Evolutionary conservation across 352 stramenopile species (phyloP).

Genomic region (Saprolegnia diclina): DNA sequence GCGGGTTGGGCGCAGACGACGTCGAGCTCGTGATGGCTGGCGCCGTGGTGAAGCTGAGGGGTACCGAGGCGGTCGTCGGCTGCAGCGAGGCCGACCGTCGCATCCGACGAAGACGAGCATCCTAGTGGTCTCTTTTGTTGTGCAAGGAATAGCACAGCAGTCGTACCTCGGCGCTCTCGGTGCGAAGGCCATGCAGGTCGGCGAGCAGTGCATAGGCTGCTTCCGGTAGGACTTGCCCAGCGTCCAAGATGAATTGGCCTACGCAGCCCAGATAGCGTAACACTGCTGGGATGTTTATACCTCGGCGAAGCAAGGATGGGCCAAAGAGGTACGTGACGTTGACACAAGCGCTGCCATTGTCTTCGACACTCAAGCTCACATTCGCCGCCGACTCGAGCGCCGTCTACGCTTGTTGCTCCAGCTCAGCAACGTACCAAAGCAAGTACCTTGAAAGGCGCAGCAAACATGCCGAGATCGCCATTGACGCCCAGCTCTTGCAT

Average conservation of each 20-base stretch:
- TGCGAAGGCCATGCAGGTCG: neutral
- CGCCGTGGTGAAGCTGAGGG: neutral
- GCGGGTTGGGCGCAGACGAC: neutral
- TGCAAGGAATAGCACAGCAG: neutral
- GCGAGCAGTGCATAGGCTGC: neutral
- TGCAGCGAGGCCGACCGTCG: neutral
- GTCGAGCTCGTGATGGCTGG: neutral
- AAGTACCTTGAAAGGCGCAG: slow-evolving; percentile 23
- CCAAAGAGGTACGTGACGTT: slow-evolving; percentile 25
- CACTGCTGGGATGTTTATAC: neutral
- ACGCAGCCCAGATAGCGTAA: neutral
- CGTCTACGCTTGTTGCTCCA: neutral
- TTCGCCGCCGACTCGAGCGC: neutral
- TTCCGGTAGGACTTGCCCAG: neutral
- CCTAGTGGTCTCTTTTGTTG: neutral
- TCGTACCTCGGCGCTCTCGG: slow-evolving; percentile 22
- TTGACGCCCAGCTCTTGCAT: slow-evolving; percentile 24
- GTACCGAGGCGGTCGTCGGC: neutral
- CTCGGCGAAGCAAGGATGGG: slow-evolving; percentile 11
- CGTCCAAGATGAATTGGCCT: neutral
- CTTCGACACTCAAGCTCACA: neutral
- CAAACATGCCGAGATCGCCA: slow-evolving; percentile 23
- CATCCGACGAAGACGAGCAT: neutral
- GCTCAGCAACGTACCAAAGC: neutral
- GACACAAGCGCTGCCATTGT: slow-evolving; percentile 6